Conservation (phyloP, 1,284 basidiomycete species). For the Apiotrichum porosum region DNA sequence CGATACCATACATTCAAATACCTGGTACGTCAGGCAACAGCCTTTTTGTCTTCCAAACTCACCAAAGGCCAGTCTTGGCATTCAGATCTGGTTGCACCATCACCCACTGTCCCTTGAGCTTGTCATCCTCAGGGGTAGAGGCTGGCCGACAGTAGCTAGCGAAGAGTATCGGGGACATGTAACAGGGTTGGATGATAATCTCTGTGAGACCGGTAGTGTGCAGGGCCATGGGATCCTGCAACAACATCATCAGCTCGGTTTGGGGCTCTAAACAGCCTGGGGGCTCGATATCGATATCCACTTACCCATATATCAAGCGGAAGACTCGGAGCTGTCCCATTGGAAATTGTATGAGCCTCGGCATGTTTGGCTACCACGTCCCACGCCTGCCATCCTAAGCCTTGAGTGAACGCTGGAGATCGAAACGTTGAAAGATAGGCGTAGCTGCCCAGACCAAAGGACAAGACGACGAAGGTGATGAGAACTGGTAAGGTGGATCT, state of each 20-base stretch:
- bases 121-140: constrained; percentile 66
- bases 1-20: constrained; percentile 73
- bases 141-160: constrained; percentile 62
- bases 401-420: constrained; percentile 62
- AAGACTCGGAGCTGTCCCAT: constrained; percentile 54
- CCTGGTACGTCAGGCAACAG: constrained; percentile 2
- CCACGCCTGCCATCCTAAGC: constrained; percentile 89
- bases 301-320: constrained; percentile 71
- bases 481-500: not conserved
- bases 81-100: constrained; percentile 73
- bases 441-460: constrained; percentile 53
- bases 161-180: constrained; percentile 58
- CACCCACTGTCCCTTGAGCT: constrained; percentile 81
- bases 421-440: constrained; percentile 54
- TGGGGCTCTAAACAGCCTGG: no score
- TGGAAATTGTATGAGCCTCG: constrained; percentile 7
- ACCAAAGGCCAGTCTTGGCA: constrained; percentile 59
- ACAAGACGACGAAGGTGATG: not conserved
- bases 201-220: constrained; percentile 74
- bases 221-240: constrained; percentile 60
- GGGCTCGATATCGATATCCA: constrained; percentile 22
- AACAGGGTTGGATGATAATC: constrained; percentile 66
- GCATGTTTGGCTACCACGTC: constrained; percentile 53
- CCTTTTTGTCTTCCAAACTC: constrained; percentile 4
- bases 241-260: not conserved